Evolutionary conservation across 2,329 filamentous ascomycete genomes (phyloP).

Genomic region (Aspergillus aculeatus): DNA sequence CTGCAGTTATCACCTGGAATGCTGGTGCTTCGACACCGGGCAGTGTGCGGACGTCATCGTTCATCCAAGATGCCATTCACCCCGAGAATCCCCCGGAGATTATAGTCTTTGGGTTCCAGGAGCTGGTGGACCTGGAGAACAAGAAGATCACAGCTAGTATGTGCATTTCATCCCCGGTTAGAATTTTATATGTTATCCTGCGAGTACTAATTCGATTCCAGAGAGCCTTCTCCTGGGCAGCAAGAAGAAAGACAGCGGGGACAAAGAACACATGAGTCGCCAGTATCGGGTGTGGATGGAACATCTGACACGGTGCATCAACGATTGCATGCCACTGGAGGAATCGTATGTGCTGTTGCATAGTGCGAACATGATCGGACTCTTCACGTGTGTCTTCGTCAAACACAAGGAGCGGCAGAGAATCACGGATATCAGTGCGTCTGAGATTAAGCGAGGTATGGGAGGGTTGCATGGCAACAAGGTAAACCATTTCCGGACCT

Average conservation of each 20-base stretch:
- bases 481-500: slow-evolving; percentile 36
- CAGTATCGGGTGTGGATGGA: slow-evolving; percentile 97
- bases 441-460: slow-evolving; percentile 94
- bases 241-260: slow-evolving; percentile 76
- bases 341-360: slow-evolving; percentile 83
- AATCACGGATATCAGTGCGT: slow-evolving; percentile 72
- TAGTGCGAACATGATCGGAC: slow-evolving; percentile 82
- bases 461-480: slow-evolving; percentile 95
- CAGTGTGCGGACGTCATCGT: slow-evolving; percentile 72
- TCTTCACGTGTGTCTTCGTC: slow-evolving; percentile 96
- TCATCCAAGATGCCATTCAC: slow-evolving; percentile 77
- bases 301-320: slow-evolving; percentile 76
- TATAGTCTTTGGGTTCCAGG: slow-evolving; percentile 93
- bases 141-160: slow-evolving; percentile 92
- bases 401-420: slow-evolving; percentile 73
- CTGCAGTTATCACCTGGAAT: slow-evolving; percentile 91
- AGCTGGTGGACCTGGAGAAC: slow-evolving; percentile 96
- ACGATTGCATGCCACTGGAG: slow-evolving; percentile 75
- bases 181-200: too few species aligned
- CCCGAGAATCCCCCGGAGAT: slow-evolving; percentile 82
- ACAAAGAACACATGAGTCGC: slow-evolving; percentile 88
- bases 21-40: slow-evolving; percentile 92
- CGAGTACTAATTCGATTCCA: slow-evolving; percentile 36
- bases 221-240: slow-evolving; percentile 77
- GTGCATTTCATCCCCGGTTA: slow-evolving; percentile 28